Base-by-base conservation (phyloP, 1,139 yeast species). In the Suhomyces taliae region DNA sequence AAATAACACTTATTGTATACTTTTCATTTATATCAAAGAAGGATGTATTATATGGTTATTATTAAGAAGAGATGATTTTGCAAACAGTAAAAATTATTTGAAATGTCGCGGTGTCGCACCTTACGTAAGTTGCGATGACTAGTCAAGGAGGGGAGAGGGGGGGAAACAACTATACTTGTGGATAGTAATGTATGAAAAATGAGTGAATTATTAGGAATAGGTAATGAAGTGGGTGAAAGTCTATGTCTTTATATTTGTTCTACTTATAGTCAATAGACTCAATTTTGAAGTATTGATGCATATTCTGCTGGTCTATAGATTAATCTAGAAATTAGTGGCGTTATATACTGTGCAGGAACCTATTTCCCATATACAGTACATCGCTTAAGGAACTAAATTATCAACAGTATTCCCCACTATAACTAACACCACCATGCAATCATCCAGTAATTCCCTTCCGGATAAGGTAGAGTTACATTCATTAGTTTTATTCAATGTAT, bases 401-500 rank as follows among this genome's bases (percentile, higher is more conserved):
- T 19, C 24, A 19, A 19, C 24, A 19, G 24, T 4, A 19, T 19
- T 6, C 24, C 24, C 24, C 24, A 19, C 24, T 19, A 19, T 19
- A 19, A 19, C 24, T 19, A 29, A 7, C 7, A 29, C 32, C 4
- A 29, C 32, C n/a, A 29, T 29, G 32, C 7, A 29, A 29, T 11
- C 32, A 9, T 2, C 32, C 4, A 11, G 7, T 9, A 4, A 5
- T 11, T 9, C 4, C 32, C n/a, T 7, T 27, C 35, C 43, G 8
- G 45, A 40, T 6, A 43, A 53, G 11, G 56, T 67, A 4, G 56
- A 54, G 32, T 40, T 71, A 26, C 70, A 69, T 43, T 58, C 75
- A 1, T 59, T 64, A 34, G 61, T 66, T 2, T 53, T 70, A 32
- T 58, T 72, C 43, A 63, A 59, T 45, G 49, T 70, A 2, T 57